phyloP scores from a whole-genome alignment of 2,329 filamentous ascomycete genomes.

The Neofusicoccum ribis region DNA sequence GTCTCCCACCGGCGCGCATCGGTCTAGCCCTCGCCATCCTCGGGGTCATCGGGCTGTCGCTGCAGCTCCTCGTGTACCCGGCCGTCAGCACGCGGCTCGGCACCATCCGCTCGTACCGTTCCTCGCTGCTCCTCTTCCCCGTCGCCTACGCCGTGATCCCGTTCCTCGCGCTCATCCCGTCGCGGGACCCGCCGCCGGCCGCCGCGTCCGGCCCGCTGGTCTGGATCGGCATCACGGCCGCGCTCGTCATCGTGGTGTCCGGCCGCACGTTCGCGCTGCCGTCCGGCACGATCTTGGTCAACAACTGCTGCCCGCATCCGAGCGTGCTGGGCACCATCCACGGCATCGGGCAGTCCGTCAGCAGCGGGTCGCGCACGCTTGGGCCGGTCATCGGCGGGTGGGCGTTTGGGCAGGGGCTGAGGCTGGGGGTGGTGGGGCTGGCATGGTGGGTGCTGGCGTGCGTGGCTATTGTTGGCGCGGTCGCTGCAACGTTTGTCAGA shows the following conservation, averaged over 20 bases:
- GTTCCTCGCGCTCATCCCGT: slow-evolving; percentile 46
- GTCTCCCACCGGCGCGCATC: slow-evolving; percentile 48
- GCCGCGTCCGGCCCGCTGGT: slow-evolving; percentile 43
- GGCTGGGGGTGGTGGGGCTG: slow-evolving; percentile 58
- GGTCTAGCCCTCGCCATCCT: slow-evolving; percentile 51
- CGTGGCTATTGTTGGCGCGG: slow-evolving; percentile 51
- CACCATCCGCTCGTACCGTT: slow-evolving; percentile 42
- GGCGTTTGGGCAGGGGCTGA: slow-evolving; percentile 61
- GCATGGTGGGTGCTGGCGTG: slow-evolving; percentile 59
- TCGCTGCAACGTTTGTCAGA: slow-evolving; percentile 57
- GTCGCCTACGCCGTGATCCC: slow-evolving; percentile 46
- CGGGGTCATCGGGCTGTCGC: slow-evolving; percentile 47
- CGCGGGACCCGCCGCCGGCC: slow-evolving; percentile 37
- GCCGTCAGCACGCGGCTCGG: slow-evolving; percentile 43
- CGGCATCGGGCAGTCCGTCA: slow-evolving; percentile 60
- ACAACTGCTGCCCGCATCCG: slow-evolving; percentile 60
- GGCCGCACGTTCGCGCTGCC: slow-evolving; percentile 57
- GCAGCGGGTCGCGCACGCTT: slow-evolving; percentile 59
- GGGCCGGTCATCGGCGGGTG: slow-evolving; percentile 63
- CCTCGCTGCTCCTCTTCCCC: slow-evolving; percentile 47
- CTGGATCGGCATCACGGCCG: slow-evolving; percentile 44
- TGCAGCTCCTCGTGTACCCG: slow-evolving; percentile 51
- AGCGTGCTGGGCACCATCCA: slow-evolving; percentile 58
- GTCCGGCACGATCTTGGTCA: slow-evolving; percentile 59
- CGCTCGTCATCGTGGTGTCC: slow-evolving; percentile 47